Evolutionary conservation across 106 monocot genomes (phyloP).

Genomic region (Allium cepa): DNA sequence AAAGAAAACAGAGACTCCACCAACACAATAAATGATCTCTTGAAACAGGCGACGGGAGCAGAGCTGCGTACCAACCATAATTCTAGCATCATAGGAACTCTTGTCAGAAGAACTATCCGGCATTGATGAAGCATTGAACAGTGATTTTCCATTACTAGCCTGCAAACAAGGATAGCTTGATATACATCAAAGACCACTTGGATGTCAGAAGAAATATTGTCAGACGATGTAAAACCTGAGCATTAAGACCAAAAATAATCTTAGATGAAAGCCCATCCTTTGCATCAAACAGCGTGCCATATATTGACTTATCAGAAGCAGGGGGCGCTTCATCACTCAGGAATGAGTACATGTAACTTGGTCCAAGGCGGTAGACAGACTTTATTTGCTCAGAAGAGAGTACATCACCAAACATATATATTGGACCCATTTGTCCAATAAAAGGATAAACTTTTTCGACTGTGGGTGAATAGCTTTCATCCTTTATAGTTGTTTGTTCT

Average conservation of each 20-base stretch:
- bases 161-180: constrained; percentile 12
- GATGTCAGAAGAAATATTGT: no score
- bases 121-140: constrained; percentile 71
- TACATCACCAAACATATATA: constrained; percentile 79
- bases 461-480: constrained; percentile 30
- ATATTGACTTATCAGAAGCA: constrained; percentile 36
- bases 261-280: constrained; percentile 87
- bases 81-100: constrained; percentile 47
- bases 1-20: constrained; percentile 93
- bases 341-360: constrained; percentile 97
- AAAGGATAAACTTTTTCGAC: constrained; percentile 57
- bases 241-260: constrained; percentile 91
- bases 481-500: constrained; percentile 28
- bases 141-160: constrained; percentile 67
- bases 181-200: not conserved
- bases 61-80: constrained; percentile 76
- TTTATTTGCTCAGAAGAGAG: constrained; percentile 86
- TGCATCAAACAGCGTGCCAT: constrained; percentile 55
- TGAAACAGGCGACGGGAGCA: constrained; percentile 85
- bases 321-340: constrained; percentile 52
- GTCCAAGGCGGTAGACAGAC: constrained; percentile 70
- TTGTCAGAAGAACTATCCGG: constrained; percentile 48
- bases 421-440: constrained; percentile 89
- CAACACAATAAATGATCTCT: constrained; percentile 98
- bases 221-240: constrained; percentile 50